Base-by-base conservation (phyloP, 2,329 filamentous ascomycete species). In the Alternaria sp. region DNA sequence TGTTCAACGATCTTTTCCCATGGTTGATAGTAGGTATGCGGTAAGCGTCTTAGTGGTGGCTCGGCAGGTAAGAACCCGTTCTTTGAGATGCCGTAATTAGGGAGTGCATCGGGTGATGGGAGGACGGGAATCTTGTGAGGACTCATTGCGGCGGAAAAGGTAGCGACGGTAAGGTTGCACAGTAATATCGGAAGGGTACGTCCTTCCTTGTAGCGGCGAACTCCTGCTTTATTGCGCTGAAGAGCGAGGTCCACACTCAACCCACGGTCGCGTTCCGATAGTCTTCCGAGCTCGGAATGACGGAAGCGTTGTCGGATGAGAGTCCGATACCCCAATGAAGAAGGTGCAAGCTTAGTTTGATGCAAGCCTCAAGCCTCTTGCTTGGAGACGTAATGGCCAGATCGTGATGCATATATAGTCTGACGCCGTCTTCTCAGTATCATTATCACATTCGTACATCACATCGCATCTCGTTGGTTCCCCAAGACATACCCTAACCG, bases 21-120 rank as follows among this genome's bases (percentile, higher is more conserved):
- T 76, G 92, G 91, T 79, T 91, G 89, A 80, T 97, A 97, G 82
- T 96, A 96, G 5, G 89, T 88, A 71, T 96, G 90, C 13, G 92
- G 90, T 13, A 97, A 87, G 59, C 87, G 84, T 62, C 89, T 88
- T 66, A 97, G 82, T 32, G 93, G 93, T 26, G 90, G 81, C 65
- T 90, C 88, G 60, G 90, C 84, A 2, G 93, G 92, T 47, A 97
- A 86, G 81, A 97, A 97, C 70, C 93, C 93, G 79, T 91, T 87
- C 61, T 88, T 86, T 67, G 90, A 92, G 76, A 93, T 88, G 81
- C 90, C 91, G 81, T 96, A 97, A 77, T 93, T 89, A 76, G 88
- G 85, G 56, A 93, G 84, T 9, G 71, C 70, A 47, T 66, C 70
- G 13, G 61, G 55, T 10, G 71, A 72, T 12, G 73, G 74, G 23